phyloP scores from a whole-genome alignment of 2,329 filamentous ascomycete genomes.

The Cryphonectria nitschkei region DNA sequence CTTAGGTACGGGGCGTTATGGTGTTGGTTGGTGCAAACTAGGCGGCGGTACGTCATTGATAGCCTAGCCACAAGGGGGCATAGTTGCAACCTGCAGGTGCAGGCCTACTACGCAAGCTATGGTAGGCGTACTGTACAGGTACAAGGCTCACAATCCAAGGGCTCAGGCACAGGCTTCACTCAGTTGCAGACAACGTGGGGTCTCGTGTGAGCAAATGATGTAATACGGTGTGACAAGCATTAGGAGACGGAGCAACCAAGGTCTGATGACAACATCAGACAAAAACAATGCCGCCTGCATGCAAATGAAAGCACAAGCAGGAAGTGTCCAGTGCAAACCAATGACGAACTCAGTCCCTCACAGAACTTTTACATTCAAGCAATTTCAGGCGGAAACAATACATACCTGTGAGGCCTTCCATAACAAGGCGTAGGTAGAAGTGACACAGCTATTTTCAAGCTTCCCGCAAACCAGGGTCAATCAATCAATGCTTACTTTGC shows the following conservation, averaged over 20 bases:
- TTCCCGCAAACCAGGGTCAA: not conserved
- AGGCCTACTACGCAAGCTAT: not conserved
- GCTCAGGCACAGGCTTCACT: not conserved
- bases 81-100: not conserved
- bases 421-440: no score
- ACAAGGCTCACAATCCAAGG: not conserved
- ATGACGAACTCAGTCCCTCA: no score
- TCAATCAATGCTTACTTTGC: not conserved
- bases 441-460: no score
- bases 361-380: no score
- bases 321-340: not conserved
- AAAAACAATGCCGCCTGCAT: not conserved
- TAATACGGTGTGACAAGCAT: not conserved
- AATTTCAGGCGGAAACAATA: no score
- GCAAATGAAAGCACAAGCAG: not conserved
- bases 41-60: constrained; percentile 5
- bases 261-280: not conserved
- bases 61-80: not conserved
- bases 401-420: no score
- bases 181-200: not conserved
- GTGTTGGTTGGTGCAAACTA: not conserved
- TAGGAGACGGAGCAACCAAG: not conserved
- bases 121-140: no score
- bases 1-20: not conserved
- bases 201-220: not conserved